Percentiles rank a stretch among this genome's conserved stretches.
phyloP scores from a whole-genome alignment of 73 alveolate species.

The Blepharisma japonicum region DNA sequence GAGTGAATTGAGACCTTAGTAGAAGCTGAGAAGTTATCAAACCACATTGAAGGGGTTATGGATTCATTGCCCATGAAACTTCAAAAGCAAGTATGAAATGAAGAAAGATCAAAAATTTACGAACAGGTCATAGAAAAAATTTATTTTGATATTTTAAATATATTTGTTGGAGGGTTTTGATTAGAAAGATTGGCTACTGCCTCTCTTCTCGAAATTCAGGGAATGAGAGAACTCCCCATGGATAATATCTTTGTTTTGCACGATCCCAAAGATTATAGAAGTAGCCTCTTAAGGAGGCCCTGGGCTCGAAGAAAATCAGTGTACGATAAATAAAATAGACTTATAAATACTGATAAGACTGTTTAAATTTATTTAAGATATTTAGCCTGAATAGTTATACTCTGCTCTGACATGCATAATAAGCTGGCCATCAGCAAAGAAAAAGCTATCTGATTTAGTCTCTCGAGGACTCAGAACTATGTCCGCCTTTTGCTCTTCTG shows the following conservation, averaged over 20 bases:
- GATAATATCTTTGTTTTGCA: constrained; percentile 34
- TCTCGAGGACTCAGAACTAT: constrained; percentile 81
- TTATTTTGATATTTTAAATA: constrained; percentile 27
- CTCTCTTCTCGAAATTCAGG: constrained; percentile 36
- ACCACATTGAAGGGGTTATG: no score
- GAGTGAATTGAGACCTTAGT: no score
- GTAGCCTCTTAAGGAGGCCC: no score
- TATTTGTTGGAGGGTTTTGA: constrained; percentile 21
- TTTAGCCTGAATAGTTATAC: constrained; percentile 59
- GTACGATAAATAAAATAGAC: no score
- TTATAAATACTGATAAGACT: no score
- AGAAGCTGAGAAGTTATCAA: no score
- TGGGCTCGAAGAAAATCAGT: no score
- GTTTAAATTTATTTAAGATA: no score
- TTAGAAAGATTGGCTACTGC: constrained; percentile 38
- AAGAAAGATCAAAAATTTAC: constrained; percentile 9
- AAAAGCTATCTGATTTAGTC: constrained; percentile 81
- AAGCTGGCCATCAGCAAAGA: constrained; percentile 78
- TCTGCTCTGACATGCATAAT: constrained; percentile 87
- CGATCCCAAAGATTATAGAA: constrained; percentile 23
- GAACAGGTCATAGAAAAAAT: neutral
- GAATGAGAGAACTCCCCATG: constrained; percentile 36
- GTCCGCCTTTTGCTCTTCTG: constrained; percentile 68
- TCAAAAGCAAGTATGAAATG: constrained; percentile 22
- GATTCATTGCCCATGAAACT: no score